A percentile compares a stretch with the other conserved stretches of the same genome.
phyloP scores from a whole-genome alignment of 805 yeast species.

The Yarrowia divulgata region DNA sequence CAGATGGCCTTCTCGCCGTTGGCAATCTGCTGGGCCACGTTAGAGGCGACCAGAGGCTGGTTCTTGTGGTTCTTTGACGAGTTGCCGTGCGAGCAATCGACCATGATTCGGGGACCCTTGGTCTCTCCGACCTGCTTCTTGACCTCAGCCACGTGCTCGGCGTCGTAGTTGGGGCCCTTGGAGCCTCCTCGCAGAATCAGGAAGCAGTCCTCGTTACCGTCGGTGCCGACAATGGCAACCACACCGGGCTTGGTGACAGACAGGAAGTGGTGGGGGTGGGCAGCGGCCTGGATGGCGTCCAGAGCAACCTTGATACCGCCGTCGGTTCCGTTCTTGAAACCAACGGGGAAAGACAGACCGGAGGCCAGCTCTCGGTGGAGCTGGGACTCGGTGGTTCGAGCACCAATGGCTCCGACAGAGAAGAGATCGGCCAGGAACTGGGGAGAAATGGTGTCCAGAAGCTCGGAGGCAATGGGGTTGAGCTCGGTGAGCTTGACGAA shows the following conservation, averaged over 20 bases:
- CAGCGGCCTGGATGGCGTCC: constrained; percentile 92
- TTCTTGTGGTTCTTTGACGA: constrained; percentile 88
- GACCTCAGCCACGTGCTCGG: constrained; percentile 71
- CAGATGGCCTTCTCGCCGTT: constrained; percentile 78
- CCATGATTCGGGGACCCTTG: constrained; percentile 75
- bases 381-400: constrained; percentile 98
- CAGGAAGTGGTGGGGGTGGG: constrained; percentile 92
- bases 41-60: constrained; percentile 87
- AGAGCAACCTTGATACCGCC: constrained; percentile 93
- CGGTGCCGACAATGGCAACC: constrained; percentile 94
- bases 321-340: constrained; percentile 98
- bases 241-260: constrained; percentile 96
- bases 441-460: constrained; percentile 97
- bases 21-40: constrained; percentile 77
- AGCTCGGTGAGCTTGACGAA: constrained; percentile 81
- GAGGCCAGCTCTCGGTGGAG: constrained; percentile 96
- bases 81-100: constrained; percentile 98
- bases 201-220: constrained; percentile 90
- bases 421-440: constrained; percentile 92
- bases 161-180: constrained; percentile 88
- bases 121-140: constrained; percentile 57
- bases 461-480: constrained; percentile 95
- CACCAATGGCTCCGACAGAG: constrained; percentile 98
- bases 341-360: constrained; percentile 96
- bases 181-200: constrained; percentile 96